These are phyloP conservation scores for Cyberlindnera bimundalis DNA, from an alignment of 805 yeast genomes.

Conservation along the genomic window DNA sequence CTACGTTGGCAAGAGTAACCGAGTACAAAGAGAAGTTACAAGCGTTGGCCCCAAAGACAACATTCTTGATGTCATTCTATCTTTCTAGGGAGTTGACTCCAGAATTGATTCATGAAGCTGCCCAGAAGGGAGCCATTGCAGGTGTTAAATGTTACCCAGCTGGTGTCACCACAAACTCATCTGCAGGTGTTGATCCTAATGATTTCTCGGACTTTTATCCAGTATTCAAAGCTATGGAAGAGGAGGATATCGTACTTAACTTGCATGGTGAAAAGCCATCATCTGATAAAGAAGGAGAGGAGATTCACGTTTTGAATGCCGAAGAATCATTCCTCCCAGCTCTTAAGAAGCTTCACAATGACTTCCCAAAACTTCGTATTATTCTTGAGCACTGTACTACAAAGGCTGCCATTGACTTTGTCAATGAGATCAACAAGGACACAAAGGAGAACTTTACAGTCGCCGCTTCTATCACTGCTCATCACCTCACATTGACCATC, in stretches of 20 bases:
- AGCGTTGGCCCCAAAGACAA: conserved; percentile 71
- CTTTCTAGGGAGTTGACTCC: conserved; percentile 79
- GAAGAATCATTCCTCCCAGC: conserved; percentile 93
- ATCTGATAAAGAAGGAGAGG: conserved; percentile 47
- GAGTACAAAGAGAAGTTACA: conserved; percentile 66
- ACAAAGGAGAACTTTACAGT: conserved; percentile 49
- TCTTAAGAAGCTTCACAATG: conserved; percentile 65
- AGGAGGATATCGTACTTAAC: conserved; percentile 72
- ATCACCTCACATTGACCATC: conserved; percentile 82
- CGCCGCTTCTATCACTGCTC: conserved; percentile 94
- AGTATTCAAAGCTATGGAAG: conserved; percentile 83
- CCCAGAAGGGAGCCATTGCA: conserved; percentile 57
- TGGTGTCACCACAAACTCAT: conserved; percentile 97
- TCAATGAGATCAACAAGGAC: conserved; percentile 56
- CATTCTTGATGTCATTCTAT: conserved; percentile 89
- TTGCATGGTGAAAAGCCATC: conserved; percentile 96
- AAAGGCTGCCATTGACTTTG: conserved; percentile 76
- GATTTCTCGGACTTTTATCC: conserved; percentile 89
- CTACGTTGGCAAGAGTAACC: conserved; percentile 66
- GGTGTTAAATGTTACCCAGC: conserved; percentile 99
- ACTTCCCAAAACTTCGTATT: conserved; percentile 83
- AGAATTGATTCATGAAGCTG: conserved; percentile 78
- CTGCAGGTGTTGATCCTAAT: conserved; percentile 88
- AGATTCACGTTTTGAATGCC: conserved; percentile 89
- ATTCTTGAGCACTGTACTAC: conserved; percentile 95